Evolutionary conservation across 768 basidiomycete genomes (phyloP).

Genomic region (Termitomyces sp.): DNA sequence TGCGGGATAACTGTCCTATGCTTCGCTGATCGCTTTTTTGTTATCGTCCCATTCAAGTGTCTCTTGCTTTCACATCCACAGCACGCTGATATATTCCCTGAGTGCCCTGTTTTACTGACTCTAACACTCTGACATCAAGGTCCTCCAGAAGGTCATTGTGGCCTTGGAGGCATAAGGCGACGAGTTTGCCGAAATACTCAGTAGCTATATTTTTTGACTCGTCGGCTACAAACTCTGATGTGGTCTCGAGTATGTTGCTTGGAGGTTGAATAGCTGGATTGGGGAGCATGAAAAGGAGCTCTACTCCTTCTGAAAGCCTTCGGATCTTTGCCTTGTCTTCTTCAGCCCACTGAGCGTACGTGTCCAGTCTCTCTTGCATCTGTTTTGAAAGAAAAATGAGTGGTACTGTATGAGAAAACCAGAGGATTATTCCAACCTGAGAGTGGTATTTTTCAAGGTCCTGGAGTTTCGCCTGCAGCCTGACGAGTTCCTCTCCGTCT

Average conservation of each 20-base stretch:
- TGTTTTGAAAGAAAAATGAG: neutral
- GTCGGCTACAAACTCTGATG: neutral
- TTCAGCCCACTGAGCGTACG: neutral
- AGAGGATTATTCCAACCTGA: neutral
- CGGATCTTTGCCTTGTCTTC: constrained; percentile 1
- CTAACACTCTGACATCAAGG: neutral
- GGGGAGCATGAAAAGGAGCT: neutral
- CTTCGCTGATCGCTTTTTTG: neutral
- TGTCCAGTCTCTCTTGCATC: constrained; percentile 1
- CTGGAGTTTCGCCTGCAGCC: neutral
- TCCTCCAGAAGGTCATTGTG: neutral
- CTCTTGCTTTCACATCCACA: neutral
- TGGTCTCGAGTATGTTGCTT: neutral
- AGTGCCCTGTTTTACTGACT: neutral
- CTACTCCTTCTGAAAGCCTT: neutral
- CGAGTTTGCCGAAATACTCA: neutral
- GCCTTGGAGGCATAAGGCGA: neutral
- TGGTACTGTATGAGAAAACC: too few species aligned
- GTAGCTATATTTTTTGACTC: neutral
- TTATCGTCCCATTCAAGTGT: neutral
- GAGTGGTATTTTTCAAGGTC: neutral
- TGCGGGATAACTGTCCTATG: neutral
- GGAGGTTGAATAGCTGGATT: neutral
- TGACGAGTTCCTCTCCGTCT: neutral
- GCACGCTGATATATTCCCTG: neutral